Evolutionary conservation across 1,139 yeast species (phyloP).

Genomic region (Pneumocystis murina): DNA sequence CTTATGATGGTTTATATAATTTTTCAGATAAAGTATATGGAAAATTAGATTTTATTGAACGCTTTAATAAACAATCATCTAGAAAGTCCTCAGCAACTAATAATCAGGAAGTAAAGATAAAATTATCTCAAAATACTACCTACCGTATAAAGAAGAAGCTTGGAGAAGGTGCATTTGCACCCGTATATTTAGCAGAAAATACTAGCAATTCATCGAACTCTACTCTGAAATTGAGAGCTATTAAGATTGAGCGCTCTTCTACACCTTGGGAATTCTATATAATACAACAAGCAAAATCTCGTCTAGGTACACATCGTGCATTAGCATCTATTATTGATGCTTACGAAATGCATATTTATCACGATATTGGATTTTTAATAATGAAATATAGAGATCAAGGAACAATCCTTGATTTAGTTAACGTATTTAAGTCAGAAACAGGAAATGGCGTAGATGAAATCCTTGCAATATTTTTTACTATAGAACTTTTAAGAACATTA

Average conservation of each 20-base stretch:
- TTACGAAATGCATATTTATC: constrained; percentile 39
- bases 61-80: constrained; percentile 24
- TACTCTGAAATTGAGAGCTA: constrained; percentile 42
- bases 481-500: constrained; percentile 45
- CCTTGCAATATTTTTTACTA: constrained; percentile 46
- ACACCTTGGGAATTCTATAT: constrained; percentile 76
- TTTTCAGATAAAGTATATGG: constrained; percentile 20
- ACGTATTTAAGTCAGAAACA: constrained; percentile 20
- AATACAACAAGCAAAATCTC: constrained; percentile 30
- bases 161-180: constrained; percentile 71
- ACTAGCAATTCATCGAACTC: constrained; percentile 32
- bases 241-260: constrained; percentile 60
- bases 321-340: constrained; percentile 36
- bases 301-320: constrained; percentile 16
- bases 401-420: constrained; percentile 59
- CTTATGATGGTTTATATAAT: constrained; percentile 23
- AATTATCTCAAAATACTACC: constrained; percentile 36
- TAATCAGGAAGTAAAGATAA: constrained; percentile 29
- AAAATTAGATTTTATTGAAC: constrained; percentile 25
- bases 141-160: constrained; percentile 38
- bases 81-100: constrained; percentile 21
- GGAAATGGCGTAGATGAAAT: constrained; percentile 40
- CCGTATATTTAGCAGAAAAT: constrained; percentile 51
- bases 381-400: constrained; percentile 62
- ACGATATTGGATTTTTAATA: constrained; percentile 62